phyloP scores from a whole-genome alignment of 1,139 yeast species.

The Chernovozyma sophiae-reginae region DNA sequence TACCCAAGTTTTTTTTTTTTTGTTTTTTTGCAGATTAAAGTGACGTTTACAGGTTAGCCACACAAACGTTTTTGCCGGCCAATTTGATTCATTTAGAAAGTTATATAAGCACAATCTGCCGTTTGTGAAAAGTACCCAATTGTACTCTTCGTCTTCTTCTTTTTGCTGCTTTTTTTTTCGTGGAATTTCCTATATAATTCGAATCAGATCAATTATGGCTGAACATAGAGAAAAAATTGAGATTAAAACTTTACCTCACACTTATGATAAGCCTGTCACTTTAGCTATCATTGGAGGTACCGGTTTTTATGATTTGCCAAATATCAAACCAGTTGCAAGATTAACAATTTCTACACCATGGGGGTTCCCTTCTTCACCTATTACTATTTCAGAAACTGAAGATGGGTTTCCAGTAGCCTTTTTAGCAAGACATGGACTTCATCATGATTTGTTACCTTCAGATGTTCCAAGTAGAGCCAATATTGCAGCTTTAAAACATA shows the following conservation, averaged over 20 bases:
- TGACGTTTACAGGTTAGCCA: constrained; percentile 2
- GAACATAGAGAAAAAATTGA: constrained; percentile 31
- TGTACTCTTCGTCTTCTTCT: too few species aligned
- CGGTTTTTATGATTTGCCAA: constrained; percentile 86
- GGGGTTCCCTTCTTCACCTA: constrained; percentile 95
- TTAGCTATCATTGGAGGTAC: constrained; percentile 96
- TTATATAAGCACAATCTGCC: too few species aligned
- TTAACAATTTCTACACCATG: constrained; percentile 85
- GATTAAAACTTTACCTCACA: constrained; percentile 31
- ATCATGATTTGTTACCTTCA: constrained; percentile 85
- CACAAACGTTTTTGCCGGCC: constrained; percentile 2
- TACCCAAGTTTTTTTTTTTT: too few species aligned
- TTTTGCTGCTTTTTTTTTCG: too few species aligned
- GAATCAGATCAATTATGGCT: constrained; percentile 22
- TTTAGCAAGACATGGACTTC: constrained; percentile 88
- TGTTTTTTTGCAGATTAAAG: background rate
- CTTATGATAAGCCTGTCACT: constrained; percentile 46
- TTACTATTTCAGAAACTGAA: constrained; percentile 75
- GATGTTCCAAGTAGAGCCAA: constrained; percentile 93
- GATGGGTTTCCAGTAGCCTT: constrained; percentile 88
- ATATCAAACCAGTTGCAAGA: constrained; percentile 80
- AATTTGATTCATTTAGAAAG: too few species aligned
- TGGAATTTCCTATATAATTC: too few species aligned
- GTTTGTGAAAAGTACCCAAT: too few species aligned
- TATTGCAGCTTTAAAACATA: constrained; percentile 85